Percentiles rank a stretch among this genome's conserved stretches.
These are phyloP conservation scores for Cordyceps cicadae DNA, from an alignment of 2,329 filamentous ascomycete genomes.

Conservation along the genomic window DNA sequence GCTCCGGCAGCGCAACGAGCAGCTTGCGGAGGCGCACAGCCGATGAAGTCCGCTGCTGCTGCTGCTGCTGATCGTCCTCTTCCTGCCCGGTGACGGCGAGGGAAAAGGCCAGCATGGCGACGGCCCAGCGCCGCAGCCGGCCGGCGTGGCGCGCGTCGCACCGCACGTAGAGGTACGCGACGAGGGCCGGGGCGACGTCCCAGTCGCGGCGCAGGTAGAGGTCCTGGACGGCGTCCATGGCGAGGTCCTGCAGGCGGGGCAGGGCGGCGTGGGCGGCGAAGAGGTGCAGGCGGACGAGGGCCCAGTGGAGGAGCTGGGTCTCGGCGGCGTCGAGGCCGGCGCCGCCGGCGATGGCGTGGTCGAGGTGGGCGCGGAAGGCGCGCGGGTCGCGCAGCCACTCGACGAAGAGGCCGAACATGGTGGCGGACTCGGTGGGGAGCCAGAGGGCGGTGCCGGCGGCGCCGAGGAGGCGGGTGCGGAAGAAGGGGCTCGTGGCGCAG, in stretches of 20 bases:
- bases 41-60: slow-evolving; percentile 16
- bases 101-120: slow-evolving; percentile 53
- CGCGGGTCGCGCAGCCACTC: slow-evolving; percentile 42
- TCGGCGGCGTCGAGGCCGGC: slow-evolving; percentile 10
- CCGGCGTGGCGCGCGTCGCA: slow-evolving; percentile 41
- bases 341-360: slow-evolving; percentile 24
- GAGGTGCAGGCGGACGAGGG: slow-evolving; percentile 47
- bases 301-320: slow-evolving; percentile 39
- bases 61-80: slow-evolving; percentile 17
- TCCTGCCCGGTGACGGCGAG: slow-evolving; percentile 25
- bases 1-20: slow-evolving; percentile 36
- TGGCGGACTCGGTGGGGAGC: slow-evolving; percentile 38
- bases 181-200: slow-evolving; percentile 45
- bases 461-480: slow-evolving; percentile 28
- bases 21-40: slow-evolving; percentile 33
- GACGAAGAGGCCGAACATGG: slow-evolving; percentile 46
- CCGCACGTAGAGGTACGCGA: slow-evolving; percentile 45
- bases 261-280: slow-evolving; percentile 46
- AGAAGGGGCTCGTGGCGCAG: slow-evolving; percentile 39
- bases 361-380: slow-evolving; percentile 35
- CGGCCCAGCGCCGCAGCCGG: slow-evolving; percentile 49
- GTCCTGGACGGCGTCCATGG: slow-evolving; percentile 52
- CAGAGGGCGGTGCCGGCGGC: slow-evolving; percentile 25
- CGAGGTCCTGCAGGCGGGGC: slow-evolving; percentile 43
- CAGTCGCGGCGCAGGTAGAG: slow-evolving; percentile 51